Conservation (phyloP, 192 early-diverging fungal genomes). For the Gigaspora rosea region DNA sequence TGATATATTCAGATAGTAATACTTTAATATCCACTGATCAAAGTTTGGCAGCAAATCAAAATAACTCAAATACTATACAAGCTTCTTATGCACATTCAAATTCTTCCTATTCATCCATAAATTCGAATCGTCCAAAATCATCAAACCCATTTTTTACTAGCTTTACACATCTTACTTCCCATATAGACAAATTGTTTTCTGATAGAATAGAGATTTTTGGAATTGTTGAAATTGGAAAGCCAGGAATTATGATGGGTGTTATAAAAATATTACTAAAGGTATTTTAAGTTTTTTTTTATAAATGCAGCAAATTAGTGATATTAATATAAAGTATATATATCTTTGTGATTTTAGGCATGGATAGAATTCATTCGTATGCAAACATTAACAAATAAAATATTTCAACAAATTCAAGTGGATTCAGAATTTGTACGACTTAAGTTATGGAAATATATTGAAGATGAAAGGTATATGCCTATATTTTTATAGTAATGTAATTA, state of each 20-base stretch:
- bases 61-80: not conserved
- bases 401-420: slow-evolving; percentile 72
- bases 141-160: not conserved
- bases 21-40: no score
- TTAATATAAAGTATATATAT: not conserved
- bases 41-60: not conserved
- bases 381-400: slow-evolving; percentile 51
- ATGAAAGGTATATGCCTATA: slow-evolving; percentile 41
- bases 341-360: slow-evolving; percentile 46
- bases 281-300: not conserved
- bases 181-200: slow-evolving; percentile 72
- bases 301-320: not conserved
- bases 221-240: slow-evolving; percentile 53
- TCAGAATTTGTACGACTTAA: slow-evolving; percentile 55
- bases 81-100: slow-evolving; percentile 22
- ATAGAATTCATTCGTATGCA: slow-evolving; percentile 59
- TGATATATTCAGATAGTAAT: no score
- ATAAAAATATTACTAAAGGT: slow-evolving; percentile 59
- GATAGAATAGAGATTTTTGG: slow-evolving; percentile 68
- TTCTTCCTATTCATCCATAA: slow-evolving; percentile 15
- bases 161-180: slow-evolving; percentile 32
- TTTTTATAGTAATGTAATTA: not conserved
- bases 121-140: not conserved
- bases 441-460: slow-evolving; percentile 52
- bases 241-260: slow-evolving; percentile 53